Conservation (phyloP, 1,139 yeast genomes). For the Yamadazyma songkhlaensis region DNA sequence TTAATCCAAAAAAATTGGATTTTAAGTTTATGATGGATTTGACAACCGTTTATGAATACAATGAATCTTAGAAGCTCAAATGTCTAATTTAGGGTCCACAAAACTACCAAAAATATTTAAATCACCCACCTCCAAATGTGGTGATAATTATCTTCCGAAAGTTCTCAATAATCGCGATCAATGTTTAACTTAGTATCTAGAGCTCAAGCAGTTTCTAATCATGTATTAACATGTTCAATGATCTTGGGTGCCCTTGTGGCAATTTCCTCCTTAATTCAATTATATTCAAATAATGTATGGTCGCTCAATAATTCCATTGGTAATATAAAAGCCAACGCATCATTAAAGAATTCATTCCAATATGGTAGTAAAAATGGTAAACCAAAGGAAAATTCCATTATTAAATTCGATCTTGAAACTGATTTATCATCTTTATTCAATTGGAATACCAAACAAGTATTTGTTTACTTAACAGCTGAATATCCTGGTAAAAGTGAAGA, state of each 20-base stretch:
- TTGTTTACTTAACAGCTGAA: constrained; percentile 85
- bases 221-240: constrained; percentile 52
- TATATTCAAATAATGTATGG: constrained; percentile 46
- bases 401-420: constrained; percentile 68
- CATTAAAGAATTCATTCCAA: constrained; percentile 61
- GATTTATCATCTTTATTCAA: constrained; percentile 74
- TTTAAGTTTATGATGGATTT: too few species aligned
- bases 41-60: too few species aligned
- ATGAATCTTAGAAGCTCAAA: too few species aligned
- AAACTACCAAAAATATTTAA: too few species aligned
- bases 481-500: constrained; percentile 61
- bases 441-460: constrained; percentile 96
- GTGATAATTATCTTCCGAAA: too few species aligned
- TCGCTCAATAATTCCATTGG: constrained; percentile 36
- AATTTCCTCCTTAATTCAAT: constrained; percentile 48
- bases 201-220: constrained; percentile 55
- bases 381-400: constrained; percentile 76
- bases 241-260: constrained; percentile 46
- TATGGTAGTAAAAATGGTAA: constrained; percentile 69
- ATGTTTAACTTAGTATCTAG: constrained; percentile 43
- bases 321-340: constrained; percentile 39
- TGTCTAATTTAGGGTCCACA: too few species aligned
- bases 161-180: neutral
- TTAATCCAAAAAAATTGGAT: too few species aligned
- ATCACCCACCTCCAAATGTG: neutral